Base-by-base conservation (phyloP, 345 rosid genomes). In the Mallotus nudiflorus region DNA sequence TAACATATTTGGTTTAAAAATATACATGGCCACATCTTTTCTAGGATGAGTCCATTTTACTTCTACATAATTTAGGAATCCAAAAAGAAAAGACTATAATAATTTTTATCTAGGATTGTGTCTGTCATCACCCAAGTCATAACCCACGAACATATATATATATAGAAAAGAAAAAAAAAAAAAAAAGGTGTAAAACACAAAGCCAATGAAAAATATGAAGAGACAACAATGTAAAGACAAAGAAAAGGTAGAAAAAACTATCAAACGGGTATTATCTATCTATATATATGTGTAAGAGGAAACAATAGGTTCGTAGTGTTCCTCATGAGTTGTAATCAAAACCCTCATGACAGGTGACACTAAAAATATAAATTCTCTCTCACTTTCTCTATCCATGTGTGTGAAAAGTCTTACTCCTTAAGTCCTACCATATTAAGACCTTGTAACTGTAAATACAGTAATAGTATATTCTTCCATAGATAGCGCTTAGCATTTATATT, bases 361-460 rank as follows among this genome's bases (percentile, higher is more conserved):
- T n/a, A n/a, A 33, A 33, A 6, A 33, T 2, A 33, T 33, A 33
- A 33, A 33, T 33, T 33, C 37, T 33, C 37, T 33, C 37, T 33
- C 37, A 2, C 37, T 33, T 22, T 66, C 55, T 57, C 24, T 50
- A 22, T 50, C 24, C 42, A 2, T 48, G 37, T 51, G 57, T 59
- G 8, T 5, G 14, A 66, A 69, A 62, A 24, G 70, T 72, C 65
- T 57, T 27, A 40, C 14, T 67, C 66, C 42, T 24, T 31, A 35
- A 68, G 64, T 67, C 70, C 65, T 73, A 52, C 78, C 45, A 68
- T 56, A 61, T 61, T 44, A 81, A 39, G 80, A 78, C 83, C 52
- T 55, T 61, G 73, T 81, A 80, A 71, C 81, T 78, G 75, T 78
- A 70, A 83, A 37, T 69, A 76, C 29, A 78, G 65, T 67, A n/a